Evolutionary conservation across 768 basidiomycete genomes (phyloP), one percentile per base, ranked within the genome.

Genomic region (Porpolomopsis calyptriformis): DNA sequence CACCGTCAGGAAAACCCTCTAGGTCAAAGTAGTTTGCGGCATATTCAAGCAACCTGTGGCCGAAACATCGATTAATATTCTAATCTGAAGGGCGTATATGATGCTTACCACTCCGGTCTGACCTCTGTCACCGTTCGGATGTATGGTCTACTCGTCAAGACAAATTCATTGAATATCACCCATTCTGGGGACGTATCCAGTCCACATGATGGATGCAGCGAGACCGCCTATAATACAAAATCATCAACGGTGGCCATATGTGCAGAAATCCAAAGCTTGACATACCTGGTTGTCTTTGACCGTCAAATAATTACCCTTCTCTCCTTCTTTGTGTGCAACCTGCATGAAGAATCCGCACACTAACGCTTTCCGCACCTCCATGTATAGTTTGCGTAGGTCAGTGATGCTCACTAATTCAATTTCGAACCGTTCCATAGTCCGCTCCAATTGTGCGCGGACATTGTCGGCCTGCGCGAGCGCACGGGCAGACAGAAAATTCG

Each of bases 261-360:
- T 25, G 7, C 18, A 31, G 1, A 25, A 43, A 10, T 24, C 18
- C 16, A 11, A 45, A 4, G 34, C 22, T 45, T 27, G 16, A 58
- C 74, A 16, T 51, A 78, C 86, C 69, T 96, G 93, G 53, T 93
- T 86, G 61, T 99, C 94, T 66, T 97, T 98, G 48, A 96, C 81
- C 0, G 93, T 99, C 51, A 83, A 50, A 59, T 99, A 98, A 45
- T 73, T 76, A 2, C 82, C 78, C 63, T 89, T 92, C 60, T 90
- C 88, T 2, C 89, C 88, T 59, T 93, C 91, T 61, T 88, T 87
- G 63, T 96, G 91, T 5, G 93, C 96, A 10, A 90, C 79, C 60
- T 97, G 94, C 94, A 96, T 97, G 67, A 97, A 99, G 73, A 88
- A 99, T 1, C 93, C 96, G 54, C 83, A 85, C 4, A 87, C 84